phyloP scores from a whole-genome alignment of 352 stramenopile species.

The Pythium pyrilobum region DNA sequence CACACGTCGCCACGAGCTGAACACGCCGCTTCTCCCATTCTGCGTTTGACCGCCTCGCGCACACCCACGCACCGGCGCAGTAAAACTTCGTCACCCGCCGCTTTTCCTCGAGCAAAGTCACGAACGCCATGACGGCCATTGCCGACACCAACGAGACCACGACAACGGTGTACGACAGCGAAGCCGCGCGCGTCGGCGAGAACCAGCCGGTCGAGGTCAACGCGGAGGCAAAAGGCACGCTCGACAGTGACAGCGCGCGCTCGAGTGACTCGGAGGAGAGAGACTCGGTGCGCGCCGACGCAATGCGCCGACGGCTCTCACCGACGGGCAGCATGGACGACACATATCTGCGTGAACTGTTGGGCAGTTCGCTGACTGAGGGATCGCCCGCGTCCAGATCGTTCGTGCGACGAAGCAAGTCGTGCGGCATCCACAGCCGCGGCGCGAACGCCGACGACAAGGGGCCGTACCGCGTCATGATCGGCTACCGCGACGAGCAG shows the following conservation, averaged over 20 bases:
- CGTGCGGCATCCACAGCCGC: conserved; percentile 8
- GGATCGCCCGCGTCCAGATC: background rate
- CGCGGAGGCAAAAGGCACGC: background rate
- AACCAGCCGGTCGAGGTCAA: background rate
- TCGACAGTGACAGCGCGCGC: background rate
- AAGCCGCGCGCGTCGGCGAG: background rate
- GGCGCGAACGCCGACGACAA: background rate
- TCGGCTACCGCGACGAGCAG: conserved; percentile 17
- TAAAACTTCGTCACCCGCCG: no score
- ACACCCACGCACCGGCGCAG: no score
- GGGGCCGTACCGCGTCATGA: background rate
- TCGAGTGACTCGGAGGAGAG: conserved; percentile 4
- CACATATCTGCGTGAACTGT: conserved; percentile 16
- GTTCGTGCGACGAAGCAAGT: conserved; percentile 14
- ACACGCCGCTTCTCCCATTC: no score
- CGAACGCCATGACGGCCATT: no score
- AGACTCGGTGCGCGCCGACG: background rate
- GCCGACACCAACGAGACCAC: background rate
- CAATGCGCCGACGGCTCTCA: conserved; percentile 2
- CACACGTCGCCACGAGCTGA: no score
- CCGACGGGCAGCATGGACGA: conserved; percentile 15
- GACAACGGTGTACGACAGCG: background rate
- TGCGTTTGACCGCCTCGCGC: no score
- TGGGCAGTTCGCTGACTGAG: conserved; percentile 3
- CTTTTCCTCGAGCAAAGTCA: no score